Percentiles rank a stretch among this genome's conserved stretches.
phyloP scores from a whole-genome alignment of 805 yeast genomes.

The Wickerhamomyces tratensis region DNA sequence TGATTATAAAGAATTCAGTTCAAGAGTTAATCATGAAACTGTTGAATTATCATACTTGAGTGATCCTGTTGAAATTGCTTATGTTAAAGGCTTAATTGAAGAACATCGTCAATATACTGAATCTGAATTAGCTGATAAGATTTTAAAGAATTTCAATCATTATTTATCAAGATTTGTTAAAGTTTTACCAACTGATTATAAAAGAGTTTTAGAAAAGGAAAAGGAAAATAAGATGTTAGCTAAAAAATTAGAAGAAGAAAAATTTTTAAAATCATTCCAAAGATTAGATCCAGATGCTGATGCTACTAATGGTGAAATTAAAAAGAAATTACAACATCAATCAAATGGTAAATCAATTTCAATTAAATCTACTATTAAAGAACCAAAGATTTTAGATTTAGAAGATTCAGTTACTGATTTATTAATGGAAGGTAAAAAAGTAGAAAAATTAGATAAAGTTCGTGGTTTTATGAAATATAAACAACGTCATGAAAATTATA shows the following conservation, averaged over 20 bases:
- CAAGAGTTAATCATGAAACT: slow-evolving; percentile 70
- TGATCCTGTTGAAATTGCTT: slow-evolving; percentile 91
- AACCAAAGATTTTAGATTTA: slow-evolving; percentile 81
- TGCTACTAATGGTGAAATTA: slow-evolving; percentile 82
- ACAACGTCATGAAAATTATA: slow-evolving; percentile 79
- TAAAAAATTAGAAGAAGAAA: slow-evolving; percentile 45
- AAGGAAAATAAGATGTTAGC: slow-evolving; percentile 54
- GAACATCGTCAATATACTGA: slow-evolving; percentile 94
- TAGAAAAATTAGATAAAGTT: slow-evolving; percentile 62
- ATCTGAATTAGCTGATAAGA: slow-evolving; percentile 79
- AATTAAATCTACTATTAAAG: slow-evolving; percentile 30
- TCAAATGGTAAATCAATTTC: slow-evolving; percentile 12
- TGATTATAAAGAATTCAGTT: slow-evolving; percentile 76
- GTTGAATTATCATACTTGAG: slow-evolving; percentile 70
- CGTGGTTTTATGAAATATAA: slow-evolving; percentile 92
- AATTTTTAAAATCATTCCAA: slow-evolving; percentile 58
- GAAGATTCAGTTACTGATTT: slow-evolving; percentile 81
- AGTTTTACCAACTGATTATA: slow-evolving; percentile 88
- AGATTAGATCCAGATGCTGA: slow-evolving; percentile 74
- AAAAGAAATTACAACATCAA: slow-evolving; percentile 14
- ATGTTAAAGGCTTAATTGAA: slow-evolving; percentile 84
- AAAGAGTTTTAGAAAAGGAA: slow-evolving; percentile 77
- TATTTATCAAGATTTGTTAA: slow-evolving; percentile 83
- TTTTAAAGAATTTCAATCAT: slow-evolving; percentile 81
- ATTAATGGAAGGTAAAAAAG: slow-evolving; percentile 53